These are phyloP conservation scores for Phytophthora crassamura DNA, from an alignment of 352 stramenopile species.

Conservation along the genomic window DNA sequence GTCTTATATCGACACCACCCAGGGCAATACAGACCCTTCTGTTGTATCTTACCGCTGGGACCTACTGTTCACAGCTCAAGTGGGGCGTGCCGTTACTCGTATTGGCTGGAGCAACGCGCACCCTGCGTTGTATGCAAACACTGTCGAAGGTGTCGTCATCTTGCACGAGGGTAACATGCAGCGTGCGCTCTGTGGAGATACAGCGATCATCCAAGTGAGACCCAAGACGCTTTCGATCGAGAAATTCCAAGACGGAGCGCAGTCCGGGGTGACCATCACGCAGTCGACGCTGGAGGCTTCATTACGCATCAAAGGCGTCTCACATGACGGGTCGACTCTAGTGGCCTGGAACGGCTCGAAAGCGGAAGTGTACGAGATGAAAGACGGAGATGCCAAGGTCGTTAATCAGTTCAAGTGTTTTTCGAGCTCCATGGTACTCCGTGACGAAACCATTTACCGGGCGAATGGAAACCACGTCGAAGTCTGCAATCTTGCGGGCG, in stretches of 20 bases:
- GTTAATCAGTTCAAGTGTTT: conserved; percentile 79
- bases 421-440: conserved; percentile 74
- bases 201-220: conserved; percentile 85
- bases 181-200: conserved; percentile 74
- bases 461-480: conserved; percentile 88
- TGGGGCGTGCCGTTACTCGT: conserved; percentile 51
- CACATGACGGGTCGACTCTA: conserved; percentile 76
- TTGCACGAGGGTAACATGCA: conserved; percentile 91
- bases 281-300: conserved; percentile 68
- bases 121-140: conserved; percentile 75
- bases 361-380: conserved; percentile 89
- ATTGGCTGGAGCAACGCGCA: conserved; percentile 77
- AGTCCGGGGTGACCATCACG: conserved; percentile 54
- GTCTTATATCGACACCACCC: conserved; percentile 38
- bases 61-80: conserved; percentile 65
- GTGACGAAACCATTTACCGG: conserved; percentile 89
- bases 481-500: conserved; percentile 88
- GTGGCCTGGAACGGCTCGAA: conserved; percentile 89
- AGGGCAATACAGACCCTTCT: conserved; percentile 6
- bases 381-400: conserved; percentile 64
- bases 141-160: conserved; percentile 73
- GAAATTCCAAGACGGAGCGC: conserved; percentile 67
- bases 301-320: conserved; percentile 87
- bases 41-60: conserved; percentile 71
- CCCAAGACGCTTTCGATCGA: conserved; percentile 79